A percentile compares a stretch with the other conserved stretches of the same genome.
These are phyloP conservation scores for Cokeromyces recurvatus DNA, from an alignment of 371 early-diverging fungal species.

Conservation along the genomic window DNA sequence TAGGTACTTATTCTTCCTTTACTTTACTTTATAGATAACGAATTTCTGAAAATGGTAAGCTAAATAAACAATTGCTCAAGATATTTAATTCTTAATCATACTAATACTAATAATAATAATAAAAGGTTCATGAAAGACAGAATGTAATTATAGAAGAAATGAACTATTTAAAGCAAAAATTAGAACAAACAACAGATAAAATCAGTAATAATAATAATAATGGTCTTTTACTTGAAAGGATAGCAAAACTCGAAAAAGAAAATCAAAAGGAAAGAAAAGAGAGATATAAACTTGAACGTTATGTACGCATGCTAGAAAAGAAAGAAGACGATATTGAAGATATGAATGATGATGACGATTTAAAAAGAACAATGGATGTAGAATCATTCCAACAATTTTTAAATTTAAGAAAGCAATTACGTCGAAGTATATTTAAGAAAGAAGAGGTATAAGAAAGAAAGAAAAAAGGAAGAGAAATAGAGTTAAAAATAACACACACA, in stretches of 20 bases:
- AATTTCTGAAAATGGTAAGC: no score
- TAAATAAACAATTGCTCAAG: no score
- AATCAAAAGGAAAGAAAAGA: slow-evolving; percentile 19
- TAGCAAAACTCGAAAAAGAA: slow-evolving; percentile 25
- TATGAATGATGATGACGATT: slow-evolving; percentile 4
- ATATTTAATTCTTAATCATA: no score
- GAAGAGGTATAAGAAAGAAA: slow-evolving; percentile 38
- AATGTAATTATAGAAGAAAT: slow-evolving; percentile 1
- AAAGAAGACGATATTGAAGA: slow-evolving; percentile 12
- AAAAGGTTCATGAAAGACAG: slow-evolving; percentile 2
- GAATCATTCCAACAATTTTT: no score
- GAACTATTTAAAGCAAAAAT: not conserved
- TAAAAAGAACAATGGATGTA: not conserved
- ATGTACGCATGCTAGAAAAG: not conserved
- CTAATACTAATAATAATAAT: no score
- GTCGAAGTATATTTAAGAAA: slow-evolving; percentile 34
- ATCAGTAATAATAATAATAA: not conserved
- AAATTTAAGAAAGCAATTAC: slow-evolving; percentile 28
- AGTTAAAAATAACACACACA: not conserved
- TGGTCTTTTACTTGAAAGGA: slow-evolving; percentile 7
- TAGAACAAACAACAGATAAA: no score
- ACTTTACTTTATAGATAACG: no score
- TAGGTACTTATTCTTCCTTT: no score
- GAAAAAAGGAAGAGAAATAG: slow-evolving; percentile 26
- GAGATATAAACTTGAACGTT: no score